These are phyloP conservation scores for Astrothelium subdiscretum DNA, from an alignment of 495 filamentous ascomycete species.

Conservation along the genomic window DNA sequence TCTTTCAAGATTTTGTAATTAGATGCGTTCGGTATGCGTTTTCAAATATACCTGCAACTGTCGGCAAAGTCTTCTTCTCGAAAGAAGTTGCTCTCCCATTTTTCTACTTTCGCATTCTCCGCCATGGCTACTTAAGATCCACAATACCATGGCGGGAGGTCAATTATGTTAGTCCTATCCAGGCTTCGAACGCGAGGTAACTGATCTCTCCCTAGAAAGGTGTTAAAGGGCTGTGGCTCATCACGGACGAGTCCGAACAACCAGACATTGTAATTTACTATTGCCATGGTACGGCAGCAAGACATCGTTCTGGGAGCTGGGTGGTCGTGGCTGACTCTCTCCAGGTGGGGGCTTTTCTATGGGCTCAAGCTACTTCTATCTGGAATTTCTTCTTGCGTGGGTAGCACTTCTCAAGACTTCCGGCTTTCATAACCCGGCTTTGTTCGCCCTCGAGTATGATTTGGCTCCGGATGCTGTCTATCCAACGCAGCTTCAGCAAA, in stretches of 20 bases:
- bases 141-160: conserved; percentile 53
- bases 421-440: conserved; percentile 58
- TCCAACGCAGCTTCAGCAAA: conserved; percentile 56
- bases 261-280: conserved; percentile 66
- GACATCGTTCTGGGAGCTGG: neutral
- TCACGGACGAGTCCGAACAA: conserved; percentile 34
- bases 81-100: conserved; percentile 60
- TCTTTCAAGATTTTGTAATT: conserved; percentile 63
- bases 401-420: conserved; percentile 41
- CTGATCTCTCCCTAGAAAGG: conserved; percentile 14
- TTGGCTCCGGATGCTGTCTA: conserved; percentile 62
- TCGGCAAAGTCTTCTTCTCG: conserved; percentile 66
- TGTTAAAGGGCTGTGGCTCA: conserved; percentile 52
- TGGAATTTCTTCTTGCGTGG: conserved; percentile 65
- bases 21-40: conserved; percentile 68
- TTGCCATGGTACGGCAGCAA: conserved; percentile 46
- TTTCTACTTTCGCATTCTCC: conserved; percentile 57
- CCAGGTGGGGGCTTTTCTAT: conserved; percentile 64
- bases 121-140: conserved; percentile 51
- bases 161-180: conserved; percentile 29
- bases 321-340: neutral
- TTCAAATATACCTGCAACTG: conserved; percentile 48
- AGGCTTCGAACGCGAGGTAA: neutral
- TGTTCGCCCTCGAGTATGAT: conserved; percentile 70
- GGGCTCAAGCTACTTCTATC: conserved; percentile 68